These are phyloP conservation scores for Arctium lappa DNA, from an alignment of 129 eudicot genomes.

Conservation along the genomic window DNA sequence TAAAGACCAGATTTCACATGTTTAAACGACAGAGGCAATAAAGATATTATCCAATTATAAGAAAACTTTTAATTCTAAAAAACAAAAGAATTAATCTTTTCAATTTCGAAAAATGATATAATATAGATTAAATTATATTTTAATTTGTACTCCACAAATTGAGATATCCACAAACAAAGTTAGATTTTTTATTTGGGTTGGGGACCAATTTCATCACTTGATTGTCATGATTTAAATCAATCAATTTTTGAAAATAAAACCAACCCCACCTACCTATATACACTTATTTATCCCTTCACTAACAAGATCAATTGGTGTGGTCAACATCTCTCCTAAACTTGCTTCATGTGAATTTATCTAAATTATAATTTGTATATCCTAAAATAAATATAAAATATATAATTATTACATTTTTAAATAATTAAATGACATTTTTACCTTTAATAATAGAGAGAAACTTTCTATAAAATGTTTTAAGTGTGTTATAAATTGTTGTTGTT, in stretches of 20 bases:
- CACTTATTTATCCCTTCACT: constrained; percentile 12
- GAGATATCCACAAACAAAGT: constrained; percentile 11
- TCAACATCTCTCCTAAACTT: background rate
- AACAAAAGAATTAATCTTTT: background rate
- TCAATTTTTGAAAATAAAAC: constrained; percentile 6
- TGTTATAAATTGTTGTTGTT: too few relatives aligned
- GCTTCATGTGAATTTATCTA: background rate
- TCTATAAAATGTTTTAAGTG: too few relatives aligned
- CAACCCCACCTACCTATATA: constrained; percentile 6
- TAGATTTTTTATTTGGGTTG: background rate
- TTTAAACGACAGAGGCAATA: background rate
- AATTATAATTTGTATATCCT: too few relatives aligned
- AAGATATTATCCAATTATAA: background rate
- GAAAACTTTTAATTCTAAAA: background rate
- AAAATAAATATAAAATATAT: too few relatives aligned
- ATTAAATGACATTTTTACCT: too few relatives aligned
- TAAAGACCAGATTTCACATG: too few relatives aligned
- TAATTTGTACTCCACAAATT: background rate
- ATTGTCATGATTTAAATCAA: constrained; percentile 16
- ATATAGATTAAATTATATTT: background rate
- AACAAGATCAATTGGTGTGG: background rate
- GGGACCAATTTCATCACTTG: constrained; percentile 23
- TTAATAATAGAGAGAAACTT: too few relatives aligned
- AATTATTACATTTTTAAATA: too few relatives aligned
- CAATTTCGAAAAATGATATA: background rate